phyloP scores from a whole-genome alignment of 2,329 filamentous ascomycete genomes.

The Stagonosporopsis chrysanthemi region DNA sequence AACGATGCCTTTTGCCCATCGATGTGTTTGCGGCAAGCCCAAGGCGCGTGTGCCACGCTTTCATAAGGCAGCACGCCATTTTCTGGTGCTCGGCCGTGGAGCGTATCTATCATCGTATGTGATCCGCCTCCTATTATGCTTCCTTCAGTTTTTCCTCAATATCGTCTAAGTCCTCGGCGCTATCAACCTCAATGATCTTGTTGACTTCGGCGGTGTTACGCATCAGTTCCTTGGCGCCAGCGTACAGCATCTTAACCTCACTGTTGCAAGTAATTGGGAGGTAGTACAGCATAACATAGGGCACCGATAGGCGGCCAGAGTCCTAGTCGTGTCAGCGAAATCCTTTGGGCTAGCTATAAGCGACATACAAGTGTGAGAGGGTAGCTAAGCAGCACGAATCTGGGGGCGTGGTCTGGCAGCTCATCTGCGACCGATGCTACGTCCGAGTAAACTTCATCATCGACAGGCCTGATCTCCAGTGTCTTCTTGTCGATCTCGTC shows the following conservation, averaged over 20 bases:
- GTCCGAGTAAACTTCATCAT: conserved; percentile 81
- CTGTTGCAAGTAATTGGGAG: conserved; percentile 90
- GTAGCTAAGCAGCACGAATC: conserved; percentile 90
- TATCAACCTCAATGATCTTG: conserved; percentile 83
- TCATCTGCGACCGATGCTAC: conserved; percentile 85
- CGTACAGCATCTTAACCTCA: conserved; percentile 90
- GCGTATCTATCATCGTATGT: not conserved
- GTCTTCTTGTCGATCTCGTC: conserved; percentile 90
- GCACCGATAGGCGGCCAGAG: conserved; percentile 84
- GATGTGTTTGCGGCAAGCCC: not conserved
- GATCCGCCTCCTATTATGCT: not conserved
- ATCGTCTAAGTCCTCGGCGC: conserved; percentile 80
- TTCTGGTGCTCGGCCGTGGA: not conserved
- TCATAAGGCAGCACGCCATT: not conserved
- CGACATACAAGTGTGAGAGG: conserved; percentile 78
- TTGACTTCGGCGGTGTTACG: conserved; percentile 91
- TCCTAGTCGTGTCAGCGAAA: conserved; percentile 58
- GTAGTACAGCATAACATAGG: conserved; percentile 95
- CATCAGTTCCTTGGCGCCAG: conserved; percentile 94
- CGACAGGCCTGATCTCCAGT: conserved; percentile 86
- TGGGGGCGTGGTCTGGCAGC: conserved; percentile 88
- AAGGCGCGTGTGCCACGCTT: not conserved
- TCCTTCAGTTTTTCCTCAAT: conserved; percentile 72
- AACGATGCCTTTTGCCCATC: not conserved
- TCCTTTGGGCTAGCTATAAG: not conserved